Evolutionary conservation across 2,329 filamentous ascomycete genomes (phyloP).

Genomic region (Colletotrichum godetiae): DNA sequence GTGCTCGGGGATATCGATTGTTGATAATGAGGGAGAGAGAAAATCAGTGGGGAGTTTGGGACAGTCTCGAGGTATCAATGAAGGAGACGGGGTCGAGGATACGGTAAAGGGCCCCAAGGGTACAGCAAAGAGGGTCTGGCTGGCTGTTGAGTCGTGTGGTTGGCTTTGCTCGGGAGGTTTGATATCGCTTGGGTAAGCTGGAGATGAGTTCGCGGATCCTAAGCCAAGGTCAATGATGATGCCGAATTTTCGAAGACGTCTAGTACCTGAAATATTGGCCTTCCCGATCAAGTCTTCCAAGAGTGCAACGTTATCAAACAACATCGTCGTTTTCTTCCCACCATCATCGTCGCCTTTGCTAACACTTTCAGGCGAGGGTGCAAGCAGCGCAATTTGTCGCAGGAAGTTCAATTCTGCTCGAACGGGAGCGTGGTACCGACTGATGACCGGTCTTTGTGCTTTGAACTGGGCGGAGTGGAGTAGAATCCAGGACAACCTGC

Average conservation of each 20-base stretch:
- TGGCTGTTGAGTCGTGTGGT: not conserved
- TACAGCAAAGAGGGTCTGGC: not conserved
- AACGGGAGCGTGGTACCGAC: conserved; percentile 43
- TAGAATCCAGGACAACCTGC: conserved; percentile 40
- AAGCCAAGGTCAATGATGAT: not conserved
- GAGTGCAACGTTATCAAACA: conserved; percentile 18
- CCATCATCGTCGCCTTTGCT: not conserved
- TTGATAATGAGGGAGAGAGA: not conserved
- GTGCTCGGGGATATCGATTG: not conserved
- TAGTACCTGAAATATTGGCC: conserved; percentile 11
- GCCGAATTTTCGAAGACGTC: not conserved
- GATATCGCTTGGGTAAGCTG: not conserved
- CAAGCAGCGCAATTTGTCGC: conserved; percentile 5
- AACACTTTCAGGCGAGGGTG: not conserved
- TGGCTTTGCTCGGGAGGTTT: not conserved
- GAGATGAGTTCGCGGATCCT: not conserved
- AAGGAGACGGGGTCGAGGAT: not conserved
- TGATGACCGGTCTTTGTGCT: conserved; percentile 41
- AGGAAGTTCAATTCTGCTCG: conserved; percentile 44
- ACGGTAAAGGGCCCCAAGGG: not conserved
- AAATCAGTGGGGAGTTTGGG: not conserved
- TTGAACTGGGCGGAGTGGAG: conserved; percentile 41
- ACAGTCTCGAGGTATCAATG: not conserved
- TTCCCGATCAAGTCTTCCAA: conserved; percentile 8
- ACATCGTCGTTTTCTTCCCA: not conserved